Evolutionary conservation across 106 monocot species (phyloP).

Genomic region (Vanilla planifolia): DNA sequence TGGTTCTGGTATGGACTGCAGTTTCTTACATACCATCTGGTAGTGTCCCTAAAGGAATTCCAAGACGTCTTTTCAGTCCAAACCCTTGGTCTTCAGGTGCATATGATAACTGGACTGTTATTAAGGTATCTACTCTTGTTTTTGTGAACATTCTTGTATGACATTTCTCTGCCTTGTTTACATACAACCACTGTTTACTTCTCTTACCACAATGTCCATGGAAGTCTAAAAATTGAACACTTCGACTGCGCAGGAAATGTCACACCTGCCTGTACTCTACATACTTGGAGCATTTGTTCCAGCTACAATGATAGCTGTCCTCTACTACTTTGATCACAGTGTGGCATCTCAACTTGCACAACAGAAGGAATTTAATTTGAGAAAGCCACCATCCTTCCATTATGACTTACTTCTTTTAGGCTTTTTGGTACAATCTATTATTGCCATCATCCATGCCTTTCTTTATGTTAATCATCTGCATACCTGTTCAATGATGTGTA

Average conservation of each 20-base stretch:
- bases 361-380: constrained; percentile 82
- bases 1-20: constrained; percentile 42
- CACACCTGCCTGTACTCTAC: constrained; percentile 68
- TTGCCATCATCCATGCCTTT: background rate
- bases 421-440: constrained; percentile 19
- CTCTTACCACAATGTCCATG: background rate
- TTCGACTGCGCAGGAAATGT: constrained; percentile 58
- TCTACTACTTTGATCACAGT: constrained; percentile 85
- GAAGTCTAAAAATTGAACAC: background rate
- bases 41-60: constrained; percentile 34
- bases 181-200: background rate
- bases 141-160: too few relatives aligned
- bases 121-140: constrained; percentile 20
- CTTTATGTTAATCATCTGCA: background rate
- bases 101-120: constrained; percentile 36
- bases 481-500: too few relatives aligned
- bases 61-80: constrained; percentile 44
- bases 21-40: constrained; percentile 27
- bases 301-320: constrained; percentile 87
- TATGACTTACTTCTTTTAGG: constrained; percentile 60
- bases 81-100: constrained; percentile 40
- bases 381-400: constrained; percentile 85
- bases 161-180: too few relatives aligned
- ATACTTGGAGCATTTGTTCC: constrained; percentile 85
- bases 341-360: constrained; percentile 87